Conservation (phyloP, 2,329 filamentous ascomycete species). For the Tolypocladium guangdongense region DNA sequence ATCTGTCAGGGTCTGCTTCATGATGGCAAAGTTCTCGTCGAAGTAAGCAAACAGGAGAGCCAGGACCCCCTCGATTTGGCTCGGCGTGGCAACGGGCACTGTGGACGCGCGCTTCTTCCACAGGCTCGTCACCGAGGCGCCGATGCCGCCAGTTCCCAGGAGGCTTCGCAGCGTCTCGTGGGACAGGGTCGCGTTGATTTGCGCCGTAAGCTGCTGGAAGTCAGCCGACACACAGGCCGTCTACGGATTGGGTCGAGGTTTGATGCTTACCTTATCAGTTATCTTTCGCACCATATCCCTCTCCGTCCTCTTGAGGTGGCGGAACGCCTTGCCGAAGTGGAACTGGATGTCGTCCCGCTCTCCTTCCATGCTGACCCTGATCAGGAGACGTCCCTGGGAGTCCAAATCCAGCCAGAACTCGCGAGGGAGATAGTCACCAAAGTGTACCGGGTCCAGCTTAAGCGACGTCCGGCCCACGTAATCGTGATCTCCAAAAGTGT, state of each 20-base stretch:
- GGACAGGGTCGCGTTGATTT: constrained; percentile 85
- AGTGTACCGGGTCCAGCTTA: constrained; percentile 96
- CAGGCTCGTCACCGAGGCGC: constrained; percentile 62
- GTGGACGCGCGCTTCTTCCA: constrained; percentile 51
- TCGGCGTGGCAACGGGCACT: constrained; percentile 49
- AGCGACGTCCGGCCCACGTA: constrained; percentile 94
- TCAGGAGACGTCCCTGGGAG: constrained; percentile 78
- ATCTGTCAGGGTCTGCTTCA: constrained; percentile 92
- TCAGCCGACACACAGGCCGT: constrained; percentile 4
- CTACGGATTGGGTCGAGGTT: not conserved
- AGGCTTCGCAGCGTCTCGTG: constrained; percentile 66
- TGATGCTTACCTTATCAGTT: constrained; percentile 72
- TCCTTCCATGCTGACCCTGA: constrained; percentile 96
- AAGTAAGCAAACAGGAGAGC: constrained; percentile 87
- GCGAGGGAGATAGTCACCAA: constrained; percentile 86
- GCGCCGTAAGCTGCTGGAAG: constrained; percentile 61
- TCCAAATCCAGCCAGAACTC: constrained; percentile 98
- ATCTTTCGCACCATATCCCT: constrained; percentile 97
- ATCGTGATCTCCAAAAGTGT: constrained; percentile 93
- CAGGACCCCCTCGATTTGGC: constrained; percentile 70
- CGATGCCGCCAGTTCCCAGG: constrained; percentile 56
- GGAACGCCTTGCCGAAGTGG: constrained; percentile 94
- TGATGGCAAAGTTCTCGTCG: constrained; percentile 96
- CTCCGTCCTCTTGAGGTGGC: constrained; percentile 88
- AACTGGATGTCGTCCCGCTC: constrained; percentile 98